Evolutionary conservation across 768 basidiomycete species (phyloP).

Genomic region (Amanita inopinata): DNA sequence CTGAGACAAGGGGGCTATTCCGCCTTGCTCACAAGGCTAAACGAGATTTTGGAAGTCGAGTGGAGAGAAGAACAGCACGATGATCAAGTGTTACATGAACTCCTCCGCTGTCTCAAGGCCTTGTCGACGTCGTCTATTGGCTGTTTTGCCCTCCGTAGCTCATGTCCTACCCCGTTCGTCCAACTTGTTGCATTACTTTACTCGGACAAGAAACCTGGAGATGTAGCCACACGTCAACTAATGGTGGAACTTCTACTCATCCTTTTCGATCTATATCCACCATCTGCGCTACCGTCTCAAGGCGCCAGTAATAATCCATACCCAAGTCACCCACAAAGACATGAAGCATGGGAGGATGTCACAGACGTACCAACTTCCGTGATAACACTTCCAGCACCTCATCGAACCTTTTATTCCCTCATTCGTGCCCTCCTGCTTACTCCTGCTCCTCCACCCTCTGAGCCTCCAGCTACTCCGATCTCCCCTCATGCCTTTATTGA

Average conservation of each 20-base stretch:
- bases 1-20: constrained; percentile 78
- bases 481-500: constrained; percentile 73
- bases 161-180: constrained; percentile 79
- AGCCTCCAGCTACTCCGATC: constrained; percentile 23
- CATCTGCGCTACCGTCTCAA: constrained; percentile 50
- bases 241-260: constrained; percentile 83
- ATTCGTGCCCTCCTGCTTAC: constrained; percentile 64
- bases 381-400: constrained; percentile 62
- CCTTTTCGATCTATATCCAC: constrained; percentile 83
- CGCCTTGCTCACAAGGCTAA: constrained; percentile 71
- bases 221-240: constrained; percentile 80
- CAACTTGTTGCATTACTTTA: constrained; percentile 80
- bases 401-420: constrained; percentile 63
- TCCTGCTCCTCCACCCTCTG: constrained; percentile 26
- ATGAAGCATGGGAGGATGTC: constrained; percentile 52
- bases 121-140: constrained; percentile 85
- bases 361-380: constrained; percentile 29
- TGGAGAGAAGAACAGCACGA: constrained; percentile 99
- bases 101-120: constrained; percentile 90
- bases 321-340: constrained; percentile 22
- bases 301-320: constrained; percentile 21
- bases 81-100: constrained; percentile 86
- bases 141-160: constrained; percentile 82
- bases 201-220: constrained; percentile 98
- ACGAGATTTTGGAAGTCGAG: constrained; percentile 90